These are phyloP conservation scores for Inonotus obliquus DNA, from an alignment of 1,284 basidiomycete species.

Conservation along the genomic window DNA sequence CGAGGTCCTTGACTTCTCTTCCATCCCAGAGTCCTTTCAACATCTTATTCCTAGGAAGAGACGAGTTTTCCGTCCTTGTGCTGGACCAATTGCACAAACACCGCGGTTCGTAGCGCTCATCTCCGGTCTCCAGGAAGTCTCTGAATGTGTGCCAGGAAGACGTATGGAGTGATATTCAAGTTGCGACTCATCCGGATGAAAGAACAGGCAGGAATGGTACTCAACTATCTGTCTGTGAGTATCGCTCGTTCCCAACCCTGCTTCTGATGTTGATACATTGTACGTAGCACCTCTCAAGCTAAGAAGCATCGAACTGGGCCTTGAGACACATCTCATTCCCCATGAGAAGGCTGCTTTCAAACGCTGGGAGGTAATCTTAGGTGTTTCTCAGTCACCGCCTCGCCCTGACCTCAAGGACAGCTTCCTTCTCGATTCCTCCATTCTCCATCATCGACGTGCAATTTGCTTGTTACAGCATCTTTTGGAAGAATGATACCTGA, in stretches of 20 bases:
- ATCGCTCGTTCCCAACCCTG: not conserved
- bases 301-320: constrained; percentile 41
- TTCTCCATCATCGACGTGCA: constrained; percentile 26
- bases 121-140: constrained; percentile 13
- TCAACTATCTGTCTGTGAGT: constrained; percentile 47
- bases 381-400: constrained; percentile 8
- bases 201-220: constrained; percentile 48
- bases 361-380: constrained; percentile 45
- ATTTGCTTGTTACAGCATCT: constrained; percentile 84
- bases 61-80: constrained; percentile 65
- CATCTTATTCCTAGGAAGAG: constrained; percentile 68
- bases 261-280: constrained; percentile 2
- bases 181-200: constrained; percentile 61
- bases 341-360: constrained; percentile 47
- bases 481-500: constrained; percentile 86
- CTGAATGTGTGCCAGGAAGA: constrained; percentile 35
- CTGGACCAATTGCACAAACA: constrained; percentile 48
- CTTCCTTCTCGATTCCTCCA: constrained; percentile 44
- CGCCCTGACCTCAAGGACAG: constrained; percentile 23
- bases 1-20: not conserved
- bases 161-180: constrained; percentile 51
- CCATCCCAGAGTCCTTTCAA: constrained; percentile 33
- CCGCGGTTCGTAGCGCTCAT: constrained; percentile 34
- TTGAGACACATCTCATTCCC: constrained; percentile 58
- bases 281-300: constrained; percentile 53